Base-by-base conservation (phyloP, 208 protist species). In the Angomonas deanei region DNA sequence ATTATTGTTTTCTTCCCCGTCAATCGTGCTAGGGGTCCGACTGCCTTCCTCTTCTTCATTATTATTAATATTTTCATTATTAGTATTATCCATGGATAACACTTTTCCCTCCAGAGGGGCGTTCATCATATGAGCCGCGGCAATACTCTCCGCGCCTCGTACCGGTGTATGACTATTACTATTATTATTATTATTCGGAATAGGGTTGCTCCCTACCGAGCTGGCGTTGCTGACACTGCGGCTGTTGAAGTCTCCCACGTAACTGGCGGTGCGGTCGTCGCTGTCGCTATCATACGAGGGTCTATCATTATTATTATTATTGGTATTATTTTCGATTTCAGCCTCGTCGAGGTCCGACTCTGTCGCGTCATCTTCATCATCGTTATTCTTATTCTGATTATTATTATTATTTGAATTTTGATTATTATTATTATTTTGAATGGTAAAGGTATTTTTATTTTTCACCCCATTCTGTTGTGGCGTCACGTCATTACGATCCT, bases 11-110 rank as follows among this genome's bases (percentile, higher is more conserved):
- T 70, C 66, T 6, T 80, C 76, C 24, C 84, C 77, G 33, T 75
- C 74, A 3, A 91, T 60, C 49, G 76, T 79, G 58, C 80, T 91
- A 15, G 80, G 78, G 4, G 84, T 91, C 0, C 70, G 75, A 60
- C 75, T 76, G 53, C 84, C 79, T 5, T 69, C 60, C 42, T 66
- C 48, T n/a, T n/a, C n/a, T n/a, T n/a, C n/a, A n/a, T n/a, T n/a
- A n/a, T n/a, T n/a, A n/a, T n/a, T n/a, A n/a, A n/a, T n/a, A n/a
- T n/a, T n/a, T n/a, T n/a, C n/a, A n/a, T n/a, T n/a, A n/a, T n/a
- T n/a, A n/a, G n/a, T n/a, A n/a, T n/a, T n/a, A n/a, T n/a, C n/a
- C n/a, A n/a, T n/a, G n/a, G n/a, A n/a, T n/a, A n/a, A n/a, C n/a
- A n/a, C n/a, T n/a, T n/a, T n/a, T n/a, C n/a, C n/a, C n/a, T n/a